Evolutionary conservation across 1,284 basidiomycete genomes (phyloP), one percentile per base, ranked within the genome.

Genomic region (Xanthoconium separans): DNA sequence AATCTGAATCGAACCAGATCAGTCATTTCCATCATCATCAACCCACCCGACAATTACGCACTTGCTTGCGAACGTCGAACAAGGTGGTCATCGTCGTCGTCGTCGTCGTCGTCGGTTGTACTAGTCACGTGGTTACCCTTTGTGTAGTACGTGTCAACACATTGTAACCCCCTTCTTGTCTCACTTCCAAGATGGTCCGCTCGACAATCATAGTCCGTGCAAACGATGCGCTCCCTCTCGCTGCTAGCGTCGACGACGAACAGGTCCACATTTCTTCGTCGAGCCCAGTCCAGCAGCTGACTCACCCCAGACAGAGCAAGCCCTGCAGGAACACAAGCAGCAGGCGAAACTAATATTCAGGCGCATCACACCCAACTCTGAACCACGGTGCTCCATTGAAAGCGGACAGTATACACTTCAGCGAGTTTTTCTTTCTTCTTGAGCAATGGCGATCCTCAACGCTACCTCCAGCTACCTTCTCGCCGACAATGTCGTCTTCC

Each of bases 321-420:
- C 89, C 55, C 79, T 99, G 46, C 92, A 95, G 64, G 96, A 98
- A 74, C 94, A 98, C 81, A 99, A 98, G 73, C 96, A 98, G 66
- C 96, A 99, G 71, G 87, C 95, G 46, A 99, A 99, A 74, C 83
- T 98, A 64, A 89, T 99, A 66, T 97, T 98, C 70, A 83, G 95
- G 54, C 86, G 96, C 45, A 87, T 99, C 70, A 93, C 90, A 33
- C 85, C 94, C 39, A 94, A 96, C 66, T 89, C 93, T 20, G 97
- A 99, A 71, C 93, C 95, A 15, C 83, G 91, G 31, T 98, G 96
- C 73, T 97, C 93, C 10, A 99, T 99, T 67, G 97, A 99, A 72
- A 95, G 92, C 61, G 95, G 95, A 2, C 84, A 85, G 60, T 96
- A 95, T 71, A 95, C 94, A 8, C 75, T 98, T 55, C 96, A 99